phyloP scores from a whole-genome alignment of 768 basidiomycete genomes.

The Pulveroboletus sp. region DNA sequence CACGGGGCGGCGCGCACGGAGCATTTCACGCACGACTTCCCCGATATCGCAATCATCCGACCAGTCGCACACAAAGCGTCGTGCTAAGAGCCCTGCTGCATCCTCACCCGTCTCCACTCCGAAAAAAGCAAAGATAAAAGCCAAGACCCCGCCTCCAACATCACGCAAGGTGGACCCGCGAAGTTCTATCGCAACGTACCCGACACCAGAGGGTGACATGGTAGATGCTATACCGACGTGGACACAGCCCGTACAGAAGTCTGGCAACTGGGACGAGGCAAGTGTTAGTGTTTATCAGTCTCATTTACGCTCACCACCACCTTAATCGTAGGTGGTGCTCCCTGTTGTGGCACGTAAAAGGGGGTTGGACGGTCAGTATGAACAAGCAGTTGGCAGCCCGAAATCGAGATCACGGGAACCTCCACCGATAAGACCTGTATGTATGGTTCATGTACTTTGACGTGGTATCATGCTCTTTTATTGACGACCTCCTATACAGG shows the following conservation, averaged over 20 bases:
- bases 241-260: slow-evolving; percentile 65
- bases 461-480: neutral
- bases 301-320: slow-evolving; percentile 7
- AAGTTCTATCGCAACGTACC: slow-evolving; percentile 64
- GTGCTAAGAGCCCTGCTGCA: slow-evolving; percentile 45
- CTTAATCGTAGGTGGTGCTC: slow-evolving; percentile 58
- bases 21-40: slow-evolving; percentile 25
- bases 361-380: slow-evolving; percentile 67
- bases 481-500: slow-evolving; percentile 37
- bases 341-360: slow-evolving; percentile 83
- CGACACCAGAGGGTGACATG: slow-evolving; percentile 50
- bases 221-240: slow-evolving; percentile 76
- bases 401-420: slow-evolving; percentile 42
- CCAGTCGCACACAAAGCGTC: slow-evolving; percentile 39
- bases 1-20: slow-evolving; percentile 22
- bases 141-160: slow-evolving; percentile 30
- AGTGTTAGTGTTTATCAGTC: slow-evolving; percentile 18
- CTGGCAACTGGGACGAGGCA: slow-evolving; percentile 85
- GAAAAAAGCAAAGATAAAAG: slow-evolving; percentile 37
- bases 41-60: slow-evolving; percentile 26
- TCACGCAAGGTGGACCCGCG: slow-evolving; percentile 42
- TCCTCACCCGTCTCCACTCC: slow-evolving; percentile 35
- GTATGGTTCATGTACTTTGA: slow-evolving; percentile 20
- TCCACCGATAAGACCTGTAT: slow-evolving; percentile 51
- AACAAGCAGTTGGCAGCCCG: slow-evolving; percentile 64